Evolutionary conservation across 2,329 filamentous ascomycete species (phyloP), one percentile per base, ranked within the genome.

Genomic region (Pseudogymnoascus sp.): DNA sequence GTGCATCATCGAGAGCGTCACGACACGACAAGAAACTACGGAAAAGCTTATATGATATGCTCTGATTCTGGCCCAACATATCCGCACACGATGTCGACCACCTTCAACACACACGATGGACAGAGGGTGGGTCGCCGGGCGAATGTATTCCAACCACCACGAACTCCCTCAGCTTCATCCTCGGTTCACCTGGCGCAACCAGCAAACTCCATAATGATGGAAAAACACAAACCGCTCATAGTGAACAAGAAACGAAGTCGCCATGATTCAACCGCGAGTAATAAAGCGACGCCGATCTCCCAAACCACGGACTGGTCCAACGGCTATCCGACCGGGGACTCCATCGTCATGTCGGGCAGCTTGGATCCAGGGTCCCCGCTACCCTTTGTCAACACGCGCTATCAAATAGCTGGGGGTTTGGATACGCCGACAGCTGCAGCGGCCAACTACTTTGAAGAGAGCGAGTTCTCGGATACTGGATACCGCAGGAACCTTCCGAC

Each of bases 341-440:
- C 33, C n/a, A 65, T 59, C 50, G 25, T 35, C 28, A 58, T 58
- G 39, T 60, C 59, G 12, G 57, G 38, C 6, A 28, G 53, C 37
- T 39, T 65, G 60, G 59, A 61, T 58, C 8, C 68, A 20, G 65
- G 62, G 43, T 67, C 68, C 60, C 78, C 78, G 14, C 71, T 72
- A 28, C 75, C 75, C 2, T 74, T 80, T 58, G 78, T 80, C 12
- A 80, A 81, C 68, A 78, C 80, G 57, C 74, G 73, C 64, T 82
- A 82, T 69, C 70, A 71, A 18, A 71, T 82, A 4, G 78, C 78
- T 36, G 77, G 77, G 38, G 80, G 79, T 1, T 71, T 79, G 68
- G 79, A 82, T 62, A 77, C 74, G 8, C 77, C 78, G 12, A 72
- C 35, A n/a, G 57, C 37, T n/a, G 61, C 73, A 15, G 70, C 73